Evolutionary conservation across 257 asterid species (phyloP).

Genomic region (Plectranthus barbatus): DNA sequence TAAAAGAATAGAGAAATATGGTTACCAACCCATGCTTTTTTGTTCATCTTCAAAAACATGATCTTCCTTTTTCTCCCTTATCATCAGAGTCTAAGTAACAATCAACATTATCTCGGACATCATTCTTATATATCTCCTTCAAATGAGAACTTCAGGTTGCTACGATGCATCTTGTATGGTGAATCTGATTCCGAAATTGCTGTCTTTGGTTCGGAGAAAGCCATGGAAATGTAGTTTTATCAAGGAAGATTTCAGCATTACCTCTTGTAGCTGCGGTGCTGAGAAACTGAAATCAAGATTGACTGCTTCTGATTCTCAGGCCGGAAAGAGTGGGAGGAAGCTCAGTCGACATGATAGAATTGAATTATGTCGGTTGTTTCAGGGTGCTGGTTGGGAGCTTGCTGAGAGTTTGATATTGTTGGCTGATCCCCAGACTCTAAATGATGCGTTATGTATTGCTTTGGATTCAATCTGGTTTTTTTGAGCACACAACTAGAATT

Average conservation of each 20-base stretch:
- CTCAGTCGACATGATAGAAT: slow-evolving; percentile 85
- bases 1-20: too few species aligned
- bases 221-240: slow-evolving; percentile 58
- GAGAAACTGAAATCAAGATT: slow-evolving; percentile 72
- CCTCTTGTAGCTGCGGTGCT: slow-evolving; percentile 61
- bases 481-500: slow-evolving; percentile 64
- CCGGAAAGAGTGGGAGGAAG: slow-evolving; percentile 65
- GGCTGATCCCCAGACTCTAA: slow-evolving; percentile 91
- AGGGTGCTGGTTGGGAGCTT: slow-evolving; percentile 94
- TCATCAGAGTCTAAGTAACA: too few species aligned
- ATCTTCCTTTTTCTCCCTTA: too few species aligned
- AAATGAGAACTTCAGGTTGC: too few species aligned
- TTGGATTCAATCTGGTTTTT: slow-evolving; percentile 96
- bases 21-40: too few species aligned
- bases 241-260: slow-evolving; percentile 45
- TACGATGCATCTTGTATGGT: too few species aligned
- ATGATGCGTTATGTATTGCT: slow-evolving; percentile 81
- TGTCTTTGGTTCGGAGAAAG: too few species aligned
- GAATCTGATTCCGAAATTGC: too few species aligned
- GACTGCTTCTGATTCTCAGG: slow-evolving; percentile 47
- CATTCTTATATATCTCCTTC: too few species aligned
- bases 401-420: slow-evolving; percentile 75
- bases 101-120: too few species aligned
- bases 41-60: too few species aligned
- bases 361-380: slow-evolving; percentile 83